Conservation (phyloP, 78 protist genomes). For the Cyanophora paradoxa region DNA sequence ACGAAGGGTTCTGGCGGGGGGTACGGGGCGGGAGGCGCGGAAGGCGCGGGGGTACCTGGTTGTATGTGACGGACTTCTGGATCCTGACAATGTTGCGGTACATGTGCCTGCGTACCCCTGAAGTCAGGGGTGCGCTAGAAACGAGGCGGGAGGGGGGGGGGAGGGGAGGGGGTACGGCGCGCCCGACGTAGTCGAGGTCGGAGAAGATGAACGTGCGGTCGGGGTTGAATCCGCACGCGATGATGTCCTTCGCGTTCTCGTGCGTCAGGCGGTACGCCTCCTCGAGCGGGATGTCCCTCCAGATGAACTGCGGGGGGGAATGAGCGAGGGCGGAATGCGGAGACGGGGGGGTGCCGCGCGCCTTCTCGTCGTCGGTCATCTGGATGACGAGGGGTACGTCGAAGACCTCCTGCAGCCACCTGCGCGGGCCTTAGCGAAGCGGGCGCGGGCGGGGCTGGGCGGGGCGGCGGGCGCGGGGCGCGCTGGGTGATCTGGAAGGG, state of each 20-base stretch:
- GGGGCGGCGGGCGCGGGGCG: too few species aligned
- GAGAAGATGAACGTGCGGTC: conserved; percentile 94
- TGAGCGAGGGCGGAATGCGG: too few species aligned
- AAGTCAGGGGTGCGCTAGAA: too few species aligned
- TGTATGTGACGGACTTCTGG: conserved; percentile 47
- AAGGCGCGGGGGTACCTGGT: too few species aligned
- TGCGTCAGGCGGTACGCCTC: conserved; percentile 45
- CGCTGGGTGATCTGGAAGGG: conserved; percentile 94
- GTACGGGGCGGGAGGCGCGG: too few species aligned
- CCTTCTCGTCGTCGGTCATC: conserved; percentile 99
- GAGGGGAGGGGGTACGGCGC: too few species aligned
- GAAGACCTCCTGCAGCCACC: conserved; percentile 92
- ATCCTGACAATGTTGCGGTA: conserved; percentile 64
- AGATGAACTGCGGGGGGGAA: too few species aligned
- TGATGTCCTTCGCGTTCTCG: conserved; percentile 92
- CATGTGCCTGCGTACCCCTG: conserved; percentile 30
- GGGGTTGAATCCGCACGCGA: conserved; percentile 96
- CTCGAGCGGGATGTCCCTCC: conserved; percentile 75
- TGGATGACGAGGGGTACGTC: conserved; percentile 96
- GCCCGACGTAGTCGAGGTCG: conserved; percentile 83
- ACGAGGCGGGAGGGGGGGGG: too few species aligned
- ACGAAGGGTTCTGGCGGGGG: too few species aligned
- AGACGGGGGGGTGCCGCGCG: too few species aligned
- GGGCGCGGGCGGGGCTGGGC: too few species aligned
- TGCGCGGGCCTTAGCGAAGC: too few species aligned